phyloP scores from a whole-genome alignment of 2,329 filamentous ascomycete species.

The Capronia americana region DNA sequence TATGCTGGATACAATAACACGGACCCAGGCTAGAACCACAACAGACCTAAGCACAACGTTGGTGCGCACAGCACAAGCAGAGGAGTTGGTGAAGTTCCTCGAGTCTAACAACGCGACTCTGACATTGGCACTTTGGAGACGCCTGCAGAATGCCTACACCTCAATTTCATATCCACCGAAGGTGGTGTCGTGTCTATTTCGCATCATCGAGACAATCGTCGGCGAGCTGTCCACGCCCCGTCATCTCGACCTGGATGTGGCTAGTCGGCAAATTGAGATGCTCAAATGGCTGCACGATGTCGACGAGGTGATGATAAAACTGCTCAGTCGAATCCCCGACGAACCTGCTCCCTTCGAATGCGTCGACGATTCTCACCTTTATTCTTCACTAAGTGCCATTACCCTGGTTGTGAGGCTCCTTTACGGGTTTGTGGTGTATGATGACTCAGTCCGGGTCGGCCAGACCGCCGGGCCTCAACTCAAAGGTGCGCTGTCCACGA shows the following conservation, averaged over 20 bases:
- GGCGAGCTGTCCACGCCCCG: conserved; percentile 69
- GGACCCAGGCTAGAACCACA: neutral
- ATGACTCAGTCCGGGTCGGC: conserved; percentile 84
- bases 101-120: conserved; percentile 80
- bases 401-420: conserved; percentile 75
- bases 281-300: conserved; percentile 79
- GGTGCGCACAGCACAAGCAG: conserved; percentile 41
- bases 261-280: conserved; percentile 71
- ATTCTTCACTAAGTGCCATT: conserved; percentile 73
- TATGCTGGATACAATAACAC: conserved; percentile 72
- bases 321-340: conserved; percentile 72
- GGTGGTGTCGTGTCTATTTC: conserved; percentile 83
- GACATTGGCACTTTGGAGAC: conserved; percentile 85
- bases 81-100: conserved; percentile 85
- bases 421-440: conserved; percentile 79
- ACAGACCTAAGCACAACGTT: conserved; percentile 27
- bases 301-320: conserved; percentile 75
- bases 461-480: conserved; percentile 67
- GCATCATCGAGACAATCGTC: conserved; percentile 83
- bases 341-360: conserved; percentile 78
- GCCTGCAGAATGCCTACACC: conserved; percentile 86
- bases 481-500: conserved; percentile 54
- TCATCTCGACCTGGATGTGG: conserved; percentile 58
- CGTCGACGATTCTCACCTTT: conserved; percentile 79
- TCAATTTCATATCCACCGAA: conserved; percentile 86